Evolutionary conservation across 1,284 basidiomycete genomes (phyloP).

Genomic region (Ceratorhiza oryzae-sativae): DNA sequence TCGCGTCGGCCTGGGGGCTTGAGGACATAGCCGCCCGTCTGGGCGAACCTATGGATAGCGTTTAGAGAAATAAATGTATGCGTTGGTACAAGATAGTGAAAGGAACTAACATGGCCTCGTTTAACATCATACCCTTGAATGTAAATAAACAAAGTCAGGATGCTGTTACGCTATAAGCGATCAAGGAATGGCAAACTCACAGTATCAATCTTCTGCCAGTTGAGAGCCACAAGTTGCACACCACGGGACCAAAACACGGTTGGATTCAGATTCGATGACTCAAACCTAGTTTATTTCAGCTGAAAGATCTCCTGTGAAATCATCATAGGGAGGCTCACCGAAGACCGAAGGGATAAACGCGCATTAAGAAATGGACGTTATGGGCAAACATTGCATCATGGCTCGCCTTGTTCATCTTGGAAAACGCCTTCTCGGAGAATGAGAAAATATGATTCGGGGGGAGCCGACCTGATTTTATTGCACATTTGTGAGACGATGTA

Average conservation of each 20-base stretch:
- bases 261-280: slow-evolving; percentile 26
- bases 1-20: slow-evolving; percentile 33
- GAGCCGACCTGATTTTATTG: neutral
- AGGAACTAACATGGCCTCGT: slow-evolving; percentile 28
- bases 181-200: neutral
- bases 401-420: slow-evolving; percentile 21
- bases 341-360: slow-evolving; percentile 34
- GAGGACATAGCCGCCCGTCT: slow-evolving; percentile 34
- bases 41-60: slow-evolving; percentile 10
- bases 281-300: neutral
- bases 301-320: neutral
- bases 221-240: slow-evolving; percentile 28
- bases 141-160: too few species aligned
- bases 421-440: slow-evolving; percentile 23
- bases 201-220: slow-evolving; percentile 30
- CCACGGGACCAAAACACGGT: slow-evolving; percentile 34
- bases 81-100: neutral
- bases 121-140: slow-evolving; percentile 36
- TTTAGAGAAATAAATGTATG: neutral
- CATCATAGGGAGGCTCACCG: neutral
- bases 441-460: slow-evolving; percentile 35
- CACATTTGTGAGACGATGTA: neutral
- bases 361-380: slow-evolving; percentile 30
- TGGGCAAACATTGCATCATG: slow-evolving; percentile 29
- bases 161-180: too few species aligned